phyloP scores from a whole-genome alignment of 2,329 filamentous ascomycete genomes.

The Aspergillus flavus region DNA sequence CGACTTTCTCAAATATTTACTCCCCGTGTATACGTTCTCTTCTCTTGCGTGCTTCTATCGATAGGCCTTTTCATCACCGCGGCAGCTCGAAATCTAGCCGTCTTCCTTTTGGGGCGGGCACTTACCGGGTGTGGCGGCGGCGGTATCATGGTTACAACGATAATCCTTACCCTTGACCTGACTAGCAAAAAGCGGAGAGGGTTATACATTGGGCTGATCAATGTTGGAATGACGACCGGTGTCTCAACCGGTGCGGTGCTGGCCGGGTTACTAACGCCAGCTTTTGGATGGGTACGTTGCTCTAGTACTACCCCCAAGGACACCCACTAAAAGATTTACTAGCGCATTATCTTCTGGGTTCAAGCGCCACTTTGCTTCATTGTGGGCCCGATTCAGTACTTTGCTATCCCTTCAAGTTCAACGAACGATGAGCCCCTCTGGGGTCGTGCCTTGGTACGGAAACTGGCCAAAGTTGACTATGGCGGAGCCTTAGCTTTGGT shows the following conservation, averaged over 20 bases:
- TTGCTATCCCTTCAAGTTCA: slow-evolving; percentile 62
- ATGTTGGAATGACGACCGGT: slow-evolving; percentile 71
- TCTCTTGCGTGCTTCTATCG: slow-evolving; percentile 61
- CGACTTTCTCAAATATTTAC: slow-evolving; percentile 75
- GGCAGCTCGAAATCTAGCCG: slow-evolving; percentile 58
- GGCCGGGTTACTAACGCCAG: slow-evolving; percentile 65
- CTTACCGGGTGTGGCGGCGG: slow-evolving; percentile 70
- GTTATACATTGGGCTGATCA: slow-evolving; percentile 72
- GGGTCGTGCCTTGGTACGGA: slow-evolving; percentile 48
- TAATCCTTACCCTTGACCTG: slow-evolving; percentile 77
- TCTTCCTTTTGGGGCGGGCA: slow-evolving; percentile 70
- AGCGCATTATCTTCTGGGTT: slow-evolving; percentile 73
- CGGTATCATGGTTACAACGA: slow-evolving; percentile 71
- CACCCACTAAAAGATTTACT: background rate
- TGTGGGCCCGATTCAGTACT: slow-evolving; percentile 63
- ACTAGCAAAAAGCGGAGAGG: slow-evolving; percentile 68
- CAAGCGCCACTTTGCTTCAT: slow-evolving; percentile 68
- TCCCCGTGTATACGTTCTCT: slow-evolving; percentile 65
- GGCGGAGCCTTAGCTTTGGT: slow-evolving; percentile 69
- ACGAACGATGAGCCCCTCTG: slow-evolving; percentile 40
- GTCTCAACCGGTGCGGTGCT: slow-evolving; percentile 72
- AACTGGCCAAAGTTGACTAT: slow-evolving; percentile 72
- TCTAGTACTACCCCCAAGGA: background rate
- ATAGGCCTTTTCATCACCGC: slow-evolving; percentile 68
- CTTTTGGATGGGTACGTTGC: slow-evolving; percentile 68